Conservation (phyloP, 169 alveolate species). For the Plasmodium sp. region DNA sequence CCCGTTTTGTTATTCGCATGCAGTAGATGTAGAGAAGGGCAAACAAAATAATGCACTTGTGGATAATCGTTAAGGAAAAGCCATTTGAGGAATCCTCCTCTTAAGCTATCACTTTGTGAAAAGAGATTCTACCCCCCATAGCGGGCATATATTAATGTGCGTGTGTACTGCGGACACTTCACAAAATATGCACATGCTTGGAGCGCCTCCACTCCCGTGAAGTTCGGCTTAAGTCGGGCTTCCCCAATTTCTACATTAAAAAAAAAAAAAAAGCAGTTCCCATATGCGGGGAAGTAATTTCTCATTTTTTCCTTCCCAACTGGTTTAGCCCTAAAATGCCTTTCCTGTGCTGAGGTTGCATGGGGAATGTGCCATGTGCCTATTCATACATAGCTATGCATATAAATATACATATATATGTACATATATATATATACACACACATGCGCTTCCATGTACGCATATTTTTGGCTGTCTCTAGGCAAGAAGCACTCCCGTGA, state of each 20-base stretch:
- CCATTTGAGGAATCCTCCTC: neutral
- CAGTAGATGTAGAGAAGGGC: neutral
- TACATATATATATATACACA: neutral
- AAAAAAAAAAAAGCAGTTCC: neutral
- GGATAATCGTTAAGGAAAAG: neutral
- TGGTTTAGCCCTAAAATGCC: neutral
- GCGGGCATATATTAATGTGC: neutral
- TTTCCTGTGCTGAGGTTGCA: neutral
- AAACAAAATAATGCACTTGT: neutral
- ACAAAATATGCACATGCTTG: neutral
- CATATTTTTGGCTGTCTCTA: slow-evolving; percentile 17
- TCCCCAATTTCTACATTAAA: neutral
- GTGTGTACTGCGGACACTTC: neutral
- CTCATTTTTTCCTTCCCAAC: neutral
- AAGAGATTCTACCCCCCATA: neutral
- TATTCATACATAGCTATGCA: neutral
- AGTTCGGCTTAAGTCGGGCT: neutral
- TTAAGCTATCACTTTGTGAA: neutral
- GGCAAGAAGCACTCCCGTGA: neutral
- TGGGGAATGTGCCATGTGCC: neutral
- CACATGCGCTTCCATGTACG: neutral
- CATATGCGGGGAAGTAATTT: neutral
- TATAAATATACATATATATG: neutral
- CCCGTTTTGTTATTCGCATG: neutral
- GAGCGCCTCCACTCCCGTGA: neutral